Percentiles rank a stretch among this genome's conserved stretches.
phyloP scores from a whole-genome alignment of 2,329 filamentous ascomycete species.

The Penicillium paneum region DNA sequence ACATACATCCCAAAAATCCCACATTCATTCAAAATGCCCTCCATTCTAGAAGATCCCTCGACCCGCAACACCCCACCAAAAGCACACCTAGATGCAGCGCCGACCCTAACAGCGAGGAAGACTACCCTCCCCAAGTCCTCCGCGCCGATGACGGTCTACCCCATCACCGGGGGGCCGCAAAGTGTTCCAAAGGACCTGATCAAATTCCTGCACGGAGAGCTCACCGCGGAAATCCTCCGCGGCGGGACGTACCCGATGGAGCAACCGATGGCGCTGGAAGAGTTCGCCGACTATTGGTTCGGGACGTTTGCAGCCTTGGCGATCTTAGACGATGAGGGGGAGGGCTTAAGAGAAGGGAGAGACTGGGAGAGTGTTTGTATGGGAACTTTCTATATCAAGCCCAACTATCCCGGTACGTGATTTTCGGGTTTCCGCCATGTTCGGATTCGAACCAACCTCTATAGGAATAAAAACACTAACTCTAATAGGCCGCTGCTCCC shows the following conservation, averaged over 20 bases:
- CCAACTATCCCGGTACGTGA: constrained; percentile 40
- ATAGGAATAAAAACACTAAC: background rate
- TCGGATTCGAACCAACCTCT: background rate
- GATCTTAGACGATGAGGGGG: constrained; percentile 21
- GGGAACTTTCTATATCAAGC: constrained; percentile 43
- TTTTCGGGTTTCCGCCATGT: no score
- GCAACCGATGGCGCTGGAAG: constrained; percentile 28
- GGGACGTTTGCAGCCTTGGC: constrained; percentile 38
- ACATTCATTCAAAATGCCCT: constrained; percentile 28
- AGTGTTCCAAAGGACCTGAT: constrained; percentile 27
- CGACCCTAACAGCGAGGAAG: constrained; percentile 23
- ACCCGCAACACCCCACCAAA: constrained; percentile 28
- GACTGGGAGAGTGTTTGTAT: constrained; percentile 37
- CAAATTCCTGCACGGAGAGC: constrained; percentile 31
- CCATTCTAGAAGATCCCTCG: constrained; percentile 37
- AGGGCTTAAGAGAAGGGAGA: constrained; percentile 23
- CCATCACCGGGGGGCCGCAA: constrained; percentile 23
- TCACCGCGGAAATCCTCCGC: constrained; percentile 35
- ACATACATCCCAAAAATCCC: background rate
- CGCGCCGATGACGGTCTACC: constrained; percentile 29
- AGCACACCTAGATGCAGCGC: constrained; percentile 17
- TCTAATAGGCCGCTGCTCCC: constrained; percentile 36
- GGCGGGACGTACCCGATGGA: constrained; percentile 43
- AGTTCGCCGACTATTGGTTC: constrained; percentile 40
- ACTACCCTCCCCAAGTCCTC: constrained; percentile 25